Evolutionary conservation across 139 green algal species (phyloP).

Genomic region (Ettlia oleoabundans): DNA sequence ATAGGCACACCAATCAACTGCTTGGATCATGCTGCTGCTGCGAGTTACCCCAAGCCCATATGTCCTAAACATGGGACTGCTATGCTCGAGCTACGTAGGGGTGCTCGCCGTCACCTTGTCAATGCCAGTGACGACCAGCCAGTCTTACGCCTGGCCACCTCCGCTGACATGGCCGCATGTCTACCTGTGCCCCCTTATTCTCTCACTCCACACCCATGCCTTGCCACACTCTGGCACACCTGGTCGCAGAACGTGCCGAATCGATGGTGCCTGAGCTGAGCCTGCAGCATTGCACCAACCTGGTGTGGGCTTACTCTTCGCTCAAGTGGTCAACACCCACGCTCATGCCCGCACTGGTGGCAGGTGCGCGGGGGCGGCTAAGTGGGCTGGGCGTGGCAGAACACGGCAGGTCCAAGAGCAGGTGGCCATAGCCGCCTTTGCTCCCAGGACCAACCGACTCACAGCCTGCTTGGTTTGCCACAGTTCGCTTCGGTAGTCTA

Average conservation of each 20-base stretch:
- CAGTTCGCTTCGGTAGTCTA: neutral
- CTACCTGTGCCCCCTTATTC: neutral
- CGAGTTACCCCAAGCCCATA: neutral
- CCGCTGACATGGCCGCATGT: too few species aligned
- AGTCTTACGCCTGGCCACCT: too few species aligned
- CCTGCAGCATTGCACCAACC: slow-evolving; percentile 62
- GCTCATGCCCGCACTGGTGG: slow-evolving; percentile 17
- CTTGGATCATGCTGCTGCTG: neutral
- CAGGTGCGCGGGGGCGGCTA: slow-evolving; percentile 15
- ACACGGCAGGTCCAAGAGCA: neutral
- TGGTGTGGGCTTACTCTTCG: slow-evolving; percentile 53
- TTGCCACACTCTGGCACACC: neutral
- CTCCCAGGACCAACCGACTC: neutral
- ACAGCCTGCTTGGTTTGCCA: neutral
- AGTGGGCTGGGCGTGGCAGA: neutral
- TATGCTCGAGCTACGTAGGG: too few species aligned
- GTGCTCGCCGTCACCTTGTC: too few species aligned
- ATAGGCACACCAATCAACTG: too few species aligned
- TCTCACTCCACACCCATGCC: neutral
- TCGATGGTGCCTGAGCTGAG: slow-evolving; percentile 40
- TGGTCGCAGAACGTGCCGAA: neutral
- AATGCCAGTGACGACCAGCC: too few species aligned
- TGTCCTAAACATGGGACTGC: neutral
- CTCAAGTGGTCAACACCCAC: slow-evolving; percentile 28
- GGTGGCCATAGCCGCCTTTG: too few species aligned